Conservation (phyloP, 306 rosid species). For the Begonia peltatifolia region DNA sequence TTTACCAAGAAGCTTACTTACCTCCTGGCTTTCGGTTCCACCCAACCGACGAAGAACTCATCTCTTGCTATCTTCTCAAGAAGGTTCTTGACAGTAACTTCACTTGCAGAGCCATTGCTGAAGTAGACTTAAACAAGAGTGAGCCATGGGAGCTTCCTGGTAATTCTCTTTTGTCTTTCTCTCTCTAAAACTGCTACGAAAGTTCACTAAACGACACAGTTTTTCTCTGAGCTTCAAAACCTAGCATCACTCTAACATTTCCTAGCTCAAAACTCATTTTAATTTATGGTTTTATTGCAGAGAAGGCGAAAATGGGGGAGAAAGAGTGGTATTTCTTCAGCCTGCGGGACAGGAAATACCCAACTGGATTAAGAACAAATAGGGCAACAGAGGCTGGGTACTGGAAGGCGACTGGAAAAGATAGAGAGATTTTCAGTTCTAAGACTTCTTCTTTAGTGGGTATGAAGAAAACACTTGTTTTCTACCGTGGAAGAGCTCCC, state of each 20-base stretch:
- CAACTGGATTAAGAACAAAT: constrained; percentile 54
- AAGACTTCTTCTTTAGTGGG: constrained; percentile 35
- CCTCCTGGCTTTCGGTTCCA: constrained; percentile 70
- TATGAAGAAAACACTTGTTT: constrained; percentile 64
- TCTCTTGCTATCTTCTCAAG: constrained; percentile 45
- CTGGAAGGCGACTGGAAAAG: constrained; percentile 70
- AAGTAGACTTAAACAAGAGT: constrained; percentile 64
- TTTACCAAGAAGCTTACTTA: constrained; percentile 17
- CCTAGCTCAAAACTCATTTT: background rate
- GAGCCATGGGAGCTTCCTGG: constrained; percentile 78
- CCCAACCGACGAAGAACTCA: constrained; percentile 60
- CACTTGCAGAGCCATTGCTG: constrained; percentile 49
- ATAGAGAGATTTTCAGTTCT: constrained; percentile 48
- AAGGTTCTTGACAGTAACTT: constrained; percentile 43
- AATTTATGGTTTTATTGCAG: constrained; percentile 12
- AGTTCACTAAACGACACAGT: too few species aligned
- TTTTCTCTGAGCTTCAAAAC: too few species aligned
- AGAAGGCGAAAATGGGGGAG: constrained; percentile 62
- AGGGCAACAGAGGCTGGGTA: constrained; percentile 67
- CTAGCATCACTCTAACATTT: too few species aligned
- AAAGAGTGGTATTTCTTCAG: constrained; percentile 69
- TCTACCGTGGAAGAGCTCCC: constrained; percentile 54
- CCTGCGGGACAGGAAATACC: constrained; percentile 51
- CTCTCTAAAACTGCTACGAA: background rate
- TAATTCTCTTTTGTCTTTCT: background rate